Evolutionary conservation across 2,329 filamentous ascomycete genomes (phyloP).

Genomic region (Fusarium sp.): DNA sequence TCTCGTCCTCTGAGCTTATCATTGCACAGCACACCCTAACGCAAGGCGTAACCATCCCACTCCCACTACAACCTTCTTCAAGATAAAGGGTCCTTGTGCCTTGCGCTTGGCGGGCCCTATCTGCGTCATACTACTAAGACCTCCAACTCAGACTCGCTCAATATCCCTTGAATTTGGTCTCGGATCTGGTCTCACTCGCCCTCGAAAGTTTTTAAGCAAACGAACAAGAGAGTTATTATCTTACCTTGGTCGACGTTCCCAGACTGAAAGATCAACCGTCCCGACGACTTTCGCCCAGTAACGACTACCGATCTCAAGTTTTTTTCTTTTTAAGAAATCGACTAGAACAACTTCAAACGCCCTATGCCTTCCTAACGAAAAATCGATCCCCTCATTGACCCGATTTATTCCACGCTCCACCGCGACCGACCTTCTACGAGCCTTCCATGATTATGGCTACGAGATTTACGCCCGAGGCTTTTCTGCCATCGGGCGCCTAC

Average conservation of each 20-base stretch:
- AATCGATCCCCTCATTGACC: constrained; percentile 21
- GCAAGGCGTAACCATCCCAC: constrained; percentile 22
- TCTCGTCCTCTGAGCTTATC: constrained; percentile 11
- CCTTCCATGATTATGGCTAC: constrained; percentile 41
- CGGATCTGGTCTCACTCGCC: constrained; percentile 17
- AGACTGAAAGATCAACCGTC: not conserved
- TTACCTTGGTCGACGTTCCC: not conserved
- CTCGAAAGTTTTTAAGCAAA: constrained; percentile 14
- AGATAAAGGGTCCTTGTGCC: constrained; percentile 43
- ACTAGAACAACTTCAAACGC: constrained; percentile 20
- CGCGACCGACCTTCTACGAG: constrained; percentile 16
- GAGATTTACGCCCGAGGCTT: constrained; percentile 43
- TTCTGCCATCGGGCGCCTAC: constrained; percentile 45
- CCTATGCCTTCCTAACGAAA: constrained; percentile 39
- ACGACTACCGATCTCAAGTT: constrained; percentile 7
- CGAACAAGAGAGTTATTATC: constrained; percentile 3
- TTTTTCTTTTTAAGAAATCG: constrained; percentile 7
- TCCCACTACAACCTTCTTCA: constrained; percentile 28
- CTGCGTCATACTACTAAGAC: constrained; percentile 43
- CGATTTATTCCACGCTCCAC: constrained; percentile 34
- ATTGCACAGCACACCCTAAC: constrained; percentile 13
- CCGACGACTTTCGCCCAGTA: constrained; percentile 11
- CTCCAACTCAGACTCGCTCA: constrained; percentile 25
- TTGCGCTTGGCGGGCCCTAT: constrained; percentile 40
- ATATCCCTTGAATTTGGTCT: constrained; percentile 30